Percentiles rank a stretch among this genome's conserved stretches.
These are phyloP conservation scores for Saccharomycopsis sp. DNA, from an alignment of 805 yeast genomes.

Conservation along the genomic window DNA sequence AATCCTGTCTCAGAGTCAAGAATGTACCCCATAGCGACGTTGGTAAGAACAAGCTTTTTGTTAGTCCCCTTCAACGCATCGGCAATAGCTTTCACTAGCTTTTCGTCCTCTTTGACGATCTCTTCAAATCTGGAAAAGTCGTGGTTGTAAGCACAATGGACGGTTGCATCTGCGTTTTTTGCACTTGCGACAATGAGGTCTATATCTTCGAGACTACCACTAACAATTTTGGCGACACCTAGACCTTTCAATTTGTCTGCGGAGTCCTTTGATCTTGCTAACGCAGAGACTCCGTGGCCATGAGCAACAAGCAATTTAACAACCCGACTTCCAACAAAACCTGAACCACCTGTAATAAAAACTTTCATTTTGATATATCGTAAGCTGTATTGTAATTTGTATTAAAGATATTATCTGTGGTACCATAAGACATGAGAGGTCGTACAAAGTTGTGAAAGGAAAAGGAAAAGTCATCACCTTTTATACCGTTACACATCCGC, in stretches of 20 bases:
- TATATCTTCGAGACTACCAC: conserved; percentile 16
- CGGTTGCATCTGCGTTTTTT: conserved; percentile 30
- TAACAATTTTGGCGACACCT: conserved; percentile 22
- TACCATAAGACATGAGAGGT: no score
- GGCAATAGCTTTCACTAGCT: conserved; percentile 2
- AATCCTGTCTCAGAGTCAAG: background rate
- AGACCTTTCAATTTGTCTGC: conserved; percentile 24
- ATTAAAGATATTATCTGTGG: no score
- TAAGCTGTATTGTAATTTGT: no score
- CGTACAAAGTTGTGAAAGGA: no score
- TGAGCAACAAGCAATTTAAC: conserved; percentile 22
- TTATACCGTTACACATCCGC: no score
- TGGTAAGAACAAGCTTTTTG: conserved; percentile 27
- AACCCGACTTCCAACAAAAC: conserved; percentile 29
- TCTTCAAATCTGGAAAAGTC: conserved; percentile 25
- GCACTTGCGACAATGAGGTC: conserved; percentile 28
- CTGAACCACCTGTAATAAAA: conserved; percentile 34
- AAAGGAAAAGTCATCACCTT: no score
- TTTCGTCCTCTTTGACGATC: conserved; percentile 24
- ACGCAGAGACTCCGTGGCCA: conserved; percentile 28
- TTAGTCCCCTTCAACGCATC: conserved; percentile 28
- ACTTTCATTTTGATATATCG: background rate
- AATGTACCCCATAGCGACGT: conserved; percentile 23
- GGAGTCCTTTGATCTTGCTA: conserved; percentile 30
- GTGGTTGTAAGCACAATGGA: conserved; percentile 33